Evolutionary conservation across 495 filamentous ascomycete genomes (phyloP).

Genomic region (Daldinia loculata): DNA sequence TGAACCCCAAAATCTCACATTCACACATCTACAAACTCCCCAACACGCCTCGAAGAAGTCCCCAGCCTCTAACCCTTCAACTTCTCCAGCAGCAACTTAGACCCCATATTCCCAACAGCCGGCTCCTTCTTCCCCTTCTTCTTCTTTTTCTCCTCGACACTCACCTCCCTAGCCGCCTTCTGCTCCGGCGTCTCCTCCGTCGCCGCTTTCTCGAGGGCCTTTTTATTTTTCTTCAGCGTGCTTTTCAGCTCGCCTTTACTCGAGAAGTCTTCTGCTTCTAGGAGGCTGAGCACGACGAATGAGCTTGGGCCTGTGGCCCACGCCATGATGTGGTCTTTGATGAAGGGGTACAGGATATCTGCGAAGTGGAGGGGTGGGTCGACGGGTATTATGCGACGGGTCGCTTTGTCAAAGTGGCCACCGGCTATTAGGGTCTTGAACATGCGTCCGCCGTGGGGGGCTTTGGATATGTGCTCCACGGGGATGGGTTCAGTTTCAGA

Average conservation of each 20-base stretch:
- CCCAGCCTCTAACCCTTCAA: conserved; percentile 35
- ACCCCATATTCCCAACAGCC: conserved; percentile 61
- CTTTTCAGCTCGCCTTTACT: conserved; percentile 70
- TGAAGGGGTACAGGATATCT: conserved; percentile 75
- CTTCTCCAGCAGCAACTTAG: conserved; percentile 63
- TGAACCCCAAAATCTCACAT: neutral
- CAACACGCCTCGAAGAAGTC: neutral
- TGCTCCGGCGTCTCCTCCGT: conserved; percentile 53
- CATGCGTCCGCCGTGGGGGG: conserved; percentile 79
- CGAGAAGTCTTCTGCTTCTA: conserved; percentile 81
- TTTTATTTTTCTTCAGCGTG: conserved; percentile 68
- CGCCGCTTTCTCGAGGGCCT: conserved; percentile 59
- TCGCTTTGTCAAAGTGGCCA: conserved; percentile 77
- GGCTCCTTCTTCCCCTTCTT: conserved; percentile 55
- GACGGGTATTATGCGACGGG: conserved; percentile 71
- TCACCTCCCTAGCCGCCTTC: conserved; percentile 48
- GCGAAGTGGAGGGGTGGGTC: conserved; percentile 85
- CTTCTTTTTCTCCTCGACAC: conserved; percentile 37
- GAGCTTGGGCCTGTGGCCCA: conserved; percentile 87
- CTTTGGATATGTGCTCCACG: conserved; percentile 62
- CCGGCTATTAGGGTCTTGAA: conserved; percentile 88
- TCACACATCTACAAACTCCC: neutral
- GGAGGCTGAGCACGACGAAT: conserved; percentile 80
- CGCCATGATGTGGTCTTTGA: conserved; percentile 74
- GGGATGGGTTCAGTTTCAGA: conserved; percentile 16